Percentiles rank a stretch among this genome's conserved stretches.
Evolutionary conservation across 163 green algal species (phyloP).

Genomic region (Chloroidium sp.): DNA sequence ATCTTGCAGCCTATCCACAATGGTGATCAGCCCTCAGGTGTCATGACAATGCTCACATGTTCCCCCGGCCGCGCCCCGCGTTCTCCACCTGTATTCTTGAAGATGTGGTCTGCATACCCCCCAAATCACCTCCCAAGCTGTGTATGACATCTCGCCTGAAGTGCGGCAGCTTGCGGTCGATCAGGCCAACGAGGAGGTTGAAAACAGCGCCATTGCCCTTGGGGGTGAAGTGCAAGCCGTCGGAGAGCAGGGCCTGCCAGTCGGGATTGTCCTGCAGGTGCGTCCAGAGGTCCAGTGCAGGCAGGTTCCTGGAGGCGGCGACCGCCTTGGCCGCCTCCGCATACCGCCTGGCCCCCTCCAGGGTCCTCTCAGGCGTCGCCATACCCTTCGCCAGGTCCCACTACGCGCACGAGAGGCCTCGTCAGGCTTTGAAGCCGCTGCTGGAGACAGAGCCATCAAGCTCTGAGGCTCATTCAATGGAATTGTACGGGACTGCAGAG

Average conservation of each 20-base stretch:
- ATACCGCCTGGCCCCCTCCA: conserved; percentile 30
- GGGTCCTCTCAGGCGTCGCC: conserved; percentile 35
- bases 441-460: background rate
- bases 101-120: too few species aligned
- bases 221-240: conserved; percentile 61
- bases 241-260: conserved; percentile 40
- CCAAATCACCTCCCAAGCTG: too few species aligned
- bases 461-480: background rate
- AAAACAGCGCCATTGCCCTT: conserved; percentile 38
- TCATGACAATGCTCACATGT: too few species aligned
- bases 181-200: conserved; percentile 18
- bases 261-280: conserved; percentile 27
- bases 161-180: conserved; percentile 25
- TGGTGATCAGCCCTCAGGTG: too few species aligned
- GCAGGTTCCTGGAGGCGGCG: conserved; percentile 8
- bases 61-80: too few species aligned
- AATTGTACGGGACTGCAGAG: too few species aligned
- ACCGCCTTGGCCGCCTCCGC: conserved; percentile 23
- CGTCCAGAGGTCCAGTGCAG: conserved; percentile 47
- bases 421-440: background rate
- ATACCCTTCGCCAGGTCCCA: background rate
- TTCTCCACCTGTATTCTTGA: too few species aligned
- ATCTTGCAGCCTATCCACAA: too few species aligned
- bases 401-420: background rate
- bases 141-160: conserved; percentile 9